Percentiles rank a stretch among this genome's conserved stretches.
Conservation (phyloP, 2,329 filamentous ascomycete genomes). For the Cytospora piceicola region DNA sequence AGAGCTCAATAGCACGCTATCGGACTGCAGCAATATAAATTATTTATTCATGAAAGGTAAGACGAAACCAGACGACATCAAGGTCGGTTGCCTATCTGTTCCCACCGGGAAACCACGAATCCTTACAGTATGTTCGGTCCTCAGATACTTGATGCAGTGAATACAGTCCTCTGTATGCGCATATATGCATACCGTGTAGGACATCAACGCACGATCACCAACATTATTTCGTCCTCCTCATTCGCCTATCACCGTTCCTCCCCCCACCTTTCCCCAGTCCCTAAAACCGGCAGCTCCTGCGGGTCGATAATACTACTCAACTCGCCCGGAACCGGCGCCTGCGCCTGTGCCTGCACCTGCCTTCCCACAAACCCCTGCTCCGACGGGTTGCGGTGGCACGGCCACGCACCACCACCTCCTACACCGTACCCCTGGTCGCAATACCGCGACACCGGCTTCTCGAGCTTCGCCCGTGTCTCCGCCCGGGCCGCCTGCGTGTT, state of each 20-base stretch:
- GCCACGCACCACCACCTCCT: too few relatives aligned
- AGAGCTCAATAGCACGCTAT: neutral
- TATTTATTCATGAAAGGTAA: neutral
- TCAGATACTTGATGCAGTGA: neutral
- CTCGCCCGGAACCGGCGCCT: neutral
- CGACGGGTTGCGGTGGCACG: too few relatives aligned
- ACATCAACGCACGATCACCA: neutral
- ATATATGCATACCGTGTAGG: neutral
- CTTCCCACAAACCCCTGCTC: too few relatives aligned
- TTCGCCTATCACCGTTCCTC: neutral
- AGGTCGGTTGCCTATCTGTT: neutral
- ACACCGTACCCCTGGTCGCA: too few relatives aligned
- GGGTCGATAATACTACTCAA: neutral
- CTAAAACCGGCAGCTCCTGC: neutral
- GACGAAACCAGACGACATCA: neutral
- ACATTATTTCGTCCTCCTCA: neutral
- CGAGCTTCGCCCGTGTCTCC: too few relatives aligned
- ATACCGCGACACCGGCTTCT: too few relatives aligned
- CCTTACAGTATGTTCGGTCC: neutral
- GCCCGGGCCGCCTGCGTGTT: too few relatives aligned
- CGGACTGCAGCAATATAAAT: neutral
- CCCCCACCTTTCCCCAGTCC: too few relatives aligned
- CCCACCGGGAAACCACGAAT: neutral
- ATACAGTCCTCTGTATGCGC: neutral
- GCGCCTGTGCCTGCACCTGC: too few relatives aligned